Evolutionary conservation across 441 rosid species (phyloP).

Genomic region (Oxalis stricta): DNA sequence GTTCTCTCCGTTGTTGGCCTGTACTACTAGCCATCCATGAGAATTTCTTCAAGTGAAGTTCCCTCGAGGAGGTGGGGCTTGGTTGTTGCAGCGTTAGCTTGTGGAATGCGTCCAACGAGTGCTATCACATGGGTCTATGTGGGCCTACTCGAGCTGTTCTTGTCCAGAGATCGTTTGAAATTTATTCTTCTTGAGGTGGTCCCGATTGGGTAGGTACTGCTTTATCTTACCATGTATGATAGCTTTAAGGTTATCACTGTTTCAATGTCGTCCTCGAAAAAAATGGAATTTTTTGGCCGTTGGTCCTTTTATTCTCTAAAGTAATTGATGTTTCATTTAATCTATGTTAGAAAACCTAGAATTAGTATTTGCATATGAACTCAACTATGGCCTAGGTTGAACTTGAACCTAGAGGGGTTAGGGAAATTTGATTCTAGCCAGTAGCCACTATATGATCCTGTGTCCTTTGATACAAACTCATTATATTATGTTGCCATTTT

Average conservation of each 20-base stretch:
- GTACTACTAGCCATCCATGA: slow-evolving; percentile 76
- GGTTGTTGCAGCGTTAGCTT: slow-evolving; percentile 64
- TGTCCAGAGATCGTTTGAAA: slow-evolving; percentile 29
- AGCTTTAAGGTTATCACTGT: background rate
- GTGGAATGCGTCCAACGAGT: slow-evolving; percentile 85
- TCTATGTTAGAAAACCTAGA: no score
- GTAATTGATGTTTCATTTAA: no score
- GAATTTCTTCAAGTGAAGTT: slow-evolving; percentile 30
- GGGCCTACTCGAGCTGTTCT: slow-evolving; percentile 60
- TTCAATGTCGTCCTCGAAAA: no score
- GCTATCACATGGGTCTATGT: slow-evolving; percentile 77
- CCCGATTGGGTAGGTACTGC: slow-evolving; percentile 59
- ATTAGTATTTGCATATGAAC: no score
- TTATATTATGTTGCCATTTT: no score
- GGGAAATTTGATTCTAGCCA: background rate
- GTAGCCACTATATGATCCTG: background rate
- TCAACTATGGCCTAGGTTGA: no score
- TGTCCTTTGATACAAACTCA: background rate
- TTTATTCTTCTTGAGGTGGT: slow-evolving; percentile 49
- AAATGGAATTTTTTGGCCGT: no score
- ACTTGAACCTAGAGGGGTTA: background rate
- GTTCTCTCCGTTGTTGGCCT: slow-evolving; percentile 69
- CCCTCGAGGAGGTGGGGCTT: slow-evolving; percentile 62
- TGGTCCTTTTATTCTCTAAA: no score
- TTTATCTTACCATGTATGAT: background rate